Percentiles rank a stretch among this genome's conserved stretches.
These are phyloP conservation scores for Rhodamnia argentea DNA, from an alignment of 345 rosid species.

Conservation along the genomic window DNA sequence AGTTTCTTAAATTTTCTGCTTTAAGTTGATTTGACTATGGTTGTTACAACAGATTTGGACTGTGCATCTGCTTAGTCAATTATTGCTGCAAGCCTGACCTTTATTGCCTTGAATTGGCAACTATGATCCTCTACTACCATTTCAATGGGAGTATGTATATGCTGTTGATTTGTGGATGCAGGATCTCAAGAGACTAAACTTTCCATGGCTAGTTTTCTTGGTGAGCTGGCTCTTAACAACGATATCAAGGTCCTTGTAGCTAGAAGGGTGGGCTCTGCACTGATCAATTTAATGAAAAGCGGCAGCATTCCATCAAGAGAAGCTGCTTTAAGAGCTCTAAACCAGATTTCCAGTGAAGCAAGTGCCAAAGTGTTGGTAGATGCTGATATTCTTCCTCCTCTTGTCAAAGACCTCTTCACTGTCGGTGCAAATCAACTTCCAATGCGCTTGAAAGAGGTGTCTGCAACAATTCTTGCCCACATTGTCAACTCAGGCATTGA, in stretches of 20 bases:
- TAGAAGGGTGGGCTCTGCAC: conserved; percentile 61
- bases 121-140: not conserved
- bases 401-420: conserved; percentile 70
- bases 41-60: not conserved
- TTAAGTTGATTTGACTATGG: not conserved
- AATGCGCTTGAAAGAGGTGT: conserved; percentile 77
- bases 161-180: conserved; percentile 21
- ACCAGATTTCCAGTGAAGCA: conserved; percentile 70
- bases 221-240: conserved; percentile 69
- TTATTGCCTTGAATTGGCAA: not conserved
- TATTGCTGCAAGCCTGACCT: not conserved
- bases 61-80: not conserved
- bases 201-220: conserved; percentile 82
- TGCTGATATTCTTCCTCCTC: conserved; percentile 83
- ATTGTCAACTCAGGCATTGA: conserved; percentile 72
- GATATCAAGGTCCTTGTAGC: conserved; percentile 80
- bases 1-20: not conserved
- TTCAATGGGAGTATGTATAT: not conserved
- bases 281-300: conserved; percentile 70
- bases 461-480: conserved; percentile 91
- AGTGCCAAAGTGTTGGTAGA: conserved; percentile 75
- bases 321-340: conserved; percentile 79
- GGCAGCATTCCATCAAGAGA: conserved; percentile 58
- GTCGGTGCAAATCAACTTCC: conserved; percentile 76
- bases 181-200: conserved; percentile 74